A percentile compares a stretch with the other conserved stretches of the same genome.
phyloP scores from a whole-genome alignment of 2,329 filamentous ascomycete species.

The Hypoxylon sp. region DNA sequence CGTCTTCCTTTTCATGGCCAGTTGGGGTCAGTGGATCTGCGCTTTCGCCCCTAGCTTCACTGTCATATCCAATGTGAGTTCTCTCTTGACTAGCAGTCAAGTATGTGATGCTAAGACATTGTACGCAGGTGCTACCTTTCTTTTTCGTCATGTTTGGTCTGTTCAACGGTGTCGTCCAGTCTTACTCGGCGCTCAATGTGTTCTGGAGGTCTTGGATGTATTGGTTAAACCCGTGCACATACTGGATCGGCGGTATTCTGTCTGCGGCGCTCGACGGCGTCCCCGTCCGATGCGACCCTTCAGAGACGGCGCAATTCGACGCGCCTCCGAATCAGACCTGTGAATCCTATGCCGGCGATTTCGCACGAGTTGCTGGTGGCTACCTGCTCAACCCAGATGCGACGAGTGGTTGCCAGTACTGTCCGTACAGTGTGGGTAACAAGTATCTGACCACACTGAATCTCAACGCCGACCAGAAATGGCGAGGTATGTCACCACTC shows the following conservation, averaged over 20 bases:
- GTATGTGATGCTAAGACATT: slow-evolving; percentile 4
- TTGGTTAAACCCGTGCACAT: slow-evolving; percentile 76
- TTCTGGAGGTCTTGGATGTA: slow-evolving; percentile 83
- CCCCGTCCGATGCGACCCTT: slow-evolving; percentile 61
- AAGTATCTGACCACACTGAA: slow-evolving; percentile 74
- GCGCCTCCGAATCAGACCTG: slow-evolving; percentile 76
- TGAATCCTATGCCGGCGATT: slow-evolving; percentile 71
- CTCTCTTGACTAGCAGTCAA: neutral
- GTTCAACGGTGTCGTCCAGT: slow-evolving; percentile 83
- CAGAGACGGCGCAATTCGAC: slow-evolving; percentile 64
- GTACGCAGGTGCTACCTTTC: slow-evolving; percentile 73
- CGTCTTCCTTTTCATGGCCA: slow-evolving; percentile 81
- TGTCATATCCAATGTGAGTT: slow-evolving; percentile 76
- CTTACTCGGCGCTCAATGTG: slow-evolving; percentile 72
- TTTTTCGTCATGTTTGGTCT: slow-evolving; percentile 83
- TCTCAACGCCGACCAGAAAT: slow-evolving; percentile 70
- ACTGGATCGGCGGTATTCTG: slow-evolving; percentile 79
- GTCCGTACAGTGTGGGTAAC: slow-evolving; percentile 68
- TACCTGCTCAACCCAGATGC: slow-evolving; percentile 74
- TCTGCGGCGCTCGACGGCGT: slow-evolving; percentile 70
- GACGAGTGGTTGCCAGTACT: slow-evolving; percentile 75
- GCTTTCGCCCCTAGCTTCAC: slow-evolving; percentile 85
- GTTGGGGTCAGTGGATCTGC: slow-evolving; percentile 87
- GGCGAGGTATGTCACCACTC: slow-evolving; percentile 63
- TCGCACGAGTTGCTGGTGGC: slow-evolving; percentile 65